Conservation (phyloP, 2,329 filamentous ascomycete species). For the Samsoniella hepiali region DNA sequence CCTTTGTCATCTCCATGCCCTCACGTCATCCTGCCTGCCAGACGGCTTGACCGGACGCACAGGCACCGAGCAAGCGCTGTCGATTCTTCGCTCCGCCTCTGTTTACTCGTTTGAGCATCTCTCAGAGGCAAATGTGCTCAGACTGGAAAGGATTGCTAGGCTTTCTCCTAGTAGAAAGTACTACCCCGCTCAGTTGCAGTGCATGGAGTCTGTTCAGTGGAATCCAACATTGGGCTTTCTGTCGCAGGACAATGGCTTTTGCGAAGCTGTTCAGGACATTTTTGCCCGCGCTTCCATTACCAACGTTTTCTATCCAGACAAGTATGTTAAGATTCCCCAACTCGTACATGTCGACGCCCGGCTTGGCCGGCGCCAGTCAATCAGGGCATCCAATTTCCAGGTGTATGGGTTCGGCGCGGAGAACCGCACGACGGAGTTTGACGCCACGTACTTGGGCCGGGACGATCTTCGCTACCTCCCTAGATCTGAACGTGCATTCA, state of each 20-base stretch:
- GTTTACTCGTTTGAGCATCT: slow-evolving; percentile 37
- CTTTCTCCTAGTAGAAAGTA: background rate
- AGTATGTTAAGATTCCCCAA: background rate
- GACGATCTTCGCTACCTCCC: background rate
- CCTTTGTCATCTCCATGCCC: slow-evolving; percentile 48
- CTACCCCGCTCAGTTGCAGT: background rate
- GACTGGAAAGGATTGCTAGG: background rate
- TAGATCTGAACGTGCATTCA: no score
- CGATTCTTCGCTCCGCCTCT: slow-evolving; percentile 45
- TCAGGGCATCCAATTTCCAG: background rate
- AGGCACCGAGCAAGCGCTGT: slow-evolving; percentile 51
- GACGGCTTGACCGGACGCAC: slow-evolving; percentile 48
- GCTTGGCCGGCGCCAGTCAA: background rate
- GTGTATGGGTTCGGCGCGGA: background rate
- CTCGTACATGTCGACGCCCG: background rate
- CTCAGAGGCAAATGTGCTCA: background rate
- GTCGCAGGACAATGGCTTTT: background rate
- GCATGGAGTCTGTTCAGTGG: background rate
- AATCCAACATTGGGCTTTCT: background rate
- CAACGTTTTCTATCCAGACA: background rate
- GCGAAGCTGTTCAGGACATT: background rate
- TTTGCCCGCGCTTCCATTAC: background rate
- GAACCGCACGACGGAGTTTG: background rate
- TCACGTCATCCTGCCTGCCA: slow-evolving; percentile 48
- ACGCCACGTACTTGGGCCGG: background rate